phyloP scores from a whole-genome alignment of 169 alveolate genomes.

The Amoebophrya sp. region DNA sequence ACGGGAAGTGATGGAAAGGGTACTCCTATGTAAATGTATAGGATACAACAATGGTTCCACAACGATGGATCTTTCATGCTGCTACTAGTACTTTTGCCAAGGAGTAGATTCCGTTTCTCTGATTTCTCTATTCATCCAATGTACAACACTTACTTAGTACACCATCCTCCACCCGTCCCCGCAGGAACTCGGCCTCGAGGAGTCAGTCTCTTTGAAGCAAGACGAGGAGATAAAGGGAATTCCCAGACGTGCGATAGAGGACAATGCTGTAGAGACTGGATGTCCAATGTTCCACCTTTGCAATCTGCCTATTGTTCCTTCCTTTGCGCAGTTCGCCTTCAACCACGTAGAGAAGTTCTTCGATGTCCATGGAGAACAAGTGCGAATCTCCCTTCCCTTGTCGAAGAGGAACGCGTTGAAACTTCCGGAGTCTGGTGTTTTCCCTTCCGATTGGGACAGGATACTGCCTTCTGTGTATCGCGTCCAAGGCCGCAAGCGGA shows the following conservation, averaged over 20 bases:
- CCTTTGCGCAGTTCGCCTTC: not conserved
- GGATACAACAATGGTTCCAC: too few species aligned
- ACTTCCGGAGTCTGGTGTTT: not conserved
- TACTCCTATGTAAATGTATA: too few species aligned
- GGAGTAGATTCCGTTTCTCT: too few species aligned
- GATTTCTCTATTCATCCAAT: too few species aligned
- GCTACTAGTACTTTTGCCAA: too few species aligned
- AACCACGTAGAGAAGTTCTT: not conserved
- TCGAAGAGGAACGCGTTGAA: not conserved
- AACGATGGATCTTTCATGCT: too few species aligned
- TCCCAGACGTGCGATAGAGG: not conserved
- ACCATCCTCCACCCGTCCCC: too few species aligned
- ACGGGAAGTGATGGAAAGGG: too few species aligned
- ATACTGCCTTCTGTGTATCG: not conserved
- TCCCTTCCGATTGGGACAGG: not conserved
- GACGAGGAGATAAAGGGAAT: too few species aligned
- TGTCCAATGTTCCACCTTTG: not conserved
- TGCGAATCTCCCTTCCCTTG: constrained; percentile 7
- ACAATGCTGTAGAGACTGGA: not conserved
- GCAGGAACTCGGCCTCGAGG: too few species aligned
- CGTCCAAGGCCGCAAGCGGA: not conserved
- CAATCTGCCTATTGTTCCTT: not conserved
- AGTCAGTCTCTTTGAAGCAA: too few species aligned
- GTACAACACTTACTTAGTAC: too few species aligned
- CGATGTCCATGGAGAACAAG: not conserved